A percentile compares a stretch with the other conserved stretches of the same genome.
phyloP scores from a whole-genome alignment of 169 alveolate species.

The Pseudocohnilembus persalinus region DNA sequence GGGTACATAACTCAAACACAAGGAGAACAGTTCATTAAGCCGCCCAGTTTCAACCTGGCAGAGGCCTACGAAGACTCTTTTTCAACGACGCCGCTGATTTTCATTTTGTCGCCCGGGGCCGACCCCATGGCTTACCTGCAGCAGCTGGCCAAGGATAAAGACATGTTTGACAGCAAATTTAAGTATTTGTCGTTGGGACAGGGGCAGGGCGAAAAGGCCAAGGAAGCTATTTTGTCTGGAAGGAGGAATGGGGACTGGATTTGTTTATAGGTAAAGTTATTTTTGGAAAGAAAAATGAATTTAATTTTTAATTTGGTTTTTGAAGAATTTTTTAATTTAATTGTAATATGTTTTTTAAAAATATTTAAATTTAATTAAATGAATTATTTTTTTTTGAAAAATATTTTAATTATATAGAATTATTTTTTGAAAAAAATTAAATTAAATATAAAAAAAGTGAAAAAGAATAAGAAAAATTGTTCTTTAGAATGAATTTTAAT shows the following conservation, averaged over 20 bases:
- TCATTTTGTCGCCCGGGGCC: conserved; percentile 94
- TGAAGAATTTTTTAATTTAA: conserved; percentile 67
- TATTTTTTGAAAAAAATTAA: too few relatives aligned
- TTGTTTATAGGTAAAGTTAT: conserved; percentile 6
- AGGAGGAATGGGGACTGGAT: conserved; percentile 86
- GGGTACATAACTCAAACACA: conserved; percentile 72
- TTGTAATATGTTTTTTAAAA: too few relatives aligned
- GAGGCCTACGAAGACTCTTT: conserved; percentile 88
- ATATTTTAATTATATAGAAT: too few relatives aligned
- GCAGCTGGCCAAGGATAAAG: conserved; percentile 84
- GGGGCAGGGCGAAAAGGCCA: conserved; percentile 94
- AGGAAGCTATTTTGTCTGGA: conserved; percentile 83
- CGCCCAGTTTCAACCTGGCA: conserved; percentile 90
- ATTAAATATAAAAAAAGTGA: too few relatives aligned
- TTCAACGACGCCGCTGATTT: conserved; percentile 89
- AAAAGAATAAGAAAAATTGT: too few relatives aligned
- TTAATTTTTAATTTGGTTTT: not conserved
- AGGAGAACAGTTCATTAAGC: conserved; percentile 83
- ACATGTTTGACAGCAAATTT: conserved; percentile 67
- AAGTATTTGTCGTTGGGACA: conserved; percentile 92
- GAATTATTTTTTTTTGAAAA: too few relatives aligned
- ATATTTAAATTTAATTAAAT: too few relatives aligned
- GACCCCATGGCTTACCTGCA: conserved; percentile 90
- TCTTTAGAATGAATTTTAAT: not conserved
- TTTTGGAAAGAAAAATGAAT: not conserved